These are phyloP conservation scores for Trifolium dubium DNA, from an alignment of 306 rosid species.

Conservation along the genomic window DNA sequence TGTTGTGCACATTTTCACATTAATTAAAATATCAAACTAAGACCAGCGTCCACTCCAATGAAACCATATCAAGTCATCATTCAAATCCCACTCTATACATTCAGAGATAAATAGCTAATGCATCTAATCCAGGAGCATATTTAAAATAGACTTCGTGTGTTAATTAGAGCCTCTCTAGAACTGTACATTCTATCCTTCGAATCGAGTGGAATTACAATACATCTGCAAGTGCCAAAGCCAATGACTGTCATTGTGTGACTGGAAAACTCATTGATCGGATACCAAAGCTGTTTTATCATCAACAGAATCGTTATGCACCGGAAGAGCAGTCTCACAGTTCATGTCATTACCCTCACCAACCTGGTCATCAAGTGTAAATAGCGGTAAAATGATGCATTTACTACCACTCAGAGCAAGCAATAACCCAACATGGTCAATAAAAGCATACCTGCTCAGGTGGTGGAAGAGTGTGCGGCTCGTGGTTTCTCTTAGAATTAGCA, in stretches of 20 bases:
- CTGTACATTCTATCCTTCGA: conserved; percentile 67
- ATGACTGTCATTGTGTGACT: conserved; percentile 44
- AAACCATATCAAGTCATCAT: conserved; percentile 35
- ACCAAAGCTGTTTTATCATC: conserved; percentile 63
- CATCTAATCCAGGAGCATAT: conserved; percentile 42
- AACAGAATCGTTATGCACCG: conserved; percentile 49
- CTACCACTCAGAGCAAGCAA: conserved; percentile 3
- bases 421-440: conserved; percentile 1
- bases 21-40: conserved; percentile 29
- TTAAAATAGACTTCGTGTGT: conserved; percentile 52
- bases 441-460: conserved; percentile 61
- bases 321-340: conserved; percentile 52
- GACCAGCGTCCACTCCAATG: conserved; percentile 10
- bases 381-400: neutral
- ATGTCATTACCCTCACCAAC: conserved; percentile 65
- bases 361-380: conserved; percentile 47
- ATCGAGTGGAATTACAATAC: conserved; percentile 49
- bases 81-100: conserved; percentile 33
- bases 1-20: conserved; percentile 13
- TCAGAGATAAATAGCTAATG: conserved; percentile 34
- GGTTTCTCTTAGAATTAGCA: conserved; percentile 79
- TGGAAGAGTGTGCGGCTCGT: conserved; percentile 55
- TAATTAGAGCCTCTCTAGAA: conserved; percentile 55
- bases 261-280: conserved; percentile 57
- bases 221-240: conserved; percentile 51